Conservation (phyloP, 495 filamentous ascomycete species). For the Parmelia sp. region DNA sequence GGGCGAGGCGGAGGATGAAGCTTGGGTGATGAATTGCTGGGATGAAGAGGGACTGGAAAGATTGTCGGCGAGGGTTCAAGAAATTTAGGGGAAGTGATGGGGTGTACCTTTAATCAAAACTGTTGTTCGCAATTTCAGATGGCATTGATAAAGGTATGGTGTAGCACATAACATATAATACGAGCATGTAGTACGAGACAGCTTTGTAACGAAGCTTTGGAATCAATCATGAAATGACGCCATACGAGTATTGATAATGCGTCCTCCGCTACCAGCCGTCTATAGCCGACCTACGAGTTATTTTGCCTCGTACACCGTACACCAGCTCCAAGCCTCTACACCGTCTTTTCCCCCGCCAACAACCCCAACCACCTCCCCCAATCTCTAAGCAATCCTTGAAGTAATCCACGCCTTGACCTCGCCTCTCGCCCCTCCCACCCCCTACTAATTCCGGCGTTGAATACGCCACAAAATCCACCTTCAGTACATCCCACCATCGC, state of each 20-base stretch:
- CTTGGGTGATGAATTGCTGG: neutral
- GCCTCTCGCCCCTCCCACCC: neutral
- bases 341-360: no score
- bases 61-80: rapidly evolving
- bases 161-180: no score
- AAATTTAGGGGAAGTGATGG: neutral
- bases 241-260: neutral
- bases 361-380: neutral
- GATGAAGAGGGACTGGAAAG: neutral
- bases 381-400: neutral
- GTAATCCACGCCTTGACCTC: neutral
- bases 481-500: neutral
- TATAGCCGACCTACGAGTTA: neutral
- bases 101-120: no score
- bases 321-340: neutral
- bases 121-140: no score
- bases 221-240: no score
- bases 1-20: constrained; percentile 7
- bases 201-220: no score
- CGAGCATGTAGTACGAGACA: no score
- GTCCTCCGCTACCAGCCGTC: neutral
- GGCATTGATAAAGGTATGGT: no score
- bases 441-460: neutral
- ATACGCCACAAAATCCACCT: neutral
- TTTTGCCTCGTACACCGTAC: no score